Evolutionary conservation across 148 eudicot genomes (phyloP).

Genomic region (Rhododendron vialii): DNA sequence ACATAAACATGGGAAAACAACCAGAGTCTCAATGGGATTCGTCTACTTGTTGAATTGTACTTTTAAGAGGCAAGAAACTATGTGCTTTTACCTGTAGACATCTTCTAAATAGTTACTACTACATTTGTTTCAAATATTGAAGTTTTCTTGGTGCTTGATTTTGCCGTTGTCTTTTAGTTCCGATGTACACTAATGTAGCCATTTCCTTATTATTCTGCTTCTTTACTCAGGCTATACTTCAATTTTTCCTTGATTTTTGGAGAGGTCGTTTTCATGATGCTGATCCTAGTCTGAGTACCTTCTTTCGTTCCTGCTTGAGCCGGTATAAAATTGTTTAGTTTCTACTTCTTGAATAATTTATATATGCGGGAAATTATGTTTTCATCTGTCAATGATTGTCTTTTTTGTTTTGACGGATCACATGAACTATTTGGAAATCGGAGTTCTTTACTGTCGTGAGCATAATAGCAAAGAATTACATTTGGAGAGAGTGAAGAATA

Average conservation of each 20-base stretch:
- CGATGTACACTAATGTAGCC: background rate
- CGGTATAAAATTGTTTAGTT: slow-evolving; percentile 42
- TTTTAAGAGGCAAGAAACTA: background rate
- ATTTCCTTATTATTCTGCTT: slow-evolving; percentile 8
- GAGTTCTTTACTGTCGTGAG: background rate
- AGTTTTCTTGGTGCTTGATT: background rate
- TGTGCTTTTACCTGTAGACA: background rate
- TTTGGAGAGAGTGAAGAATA: background rate
- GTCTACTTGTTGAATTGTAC: background rate
- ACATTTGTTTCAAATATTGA: background rate
- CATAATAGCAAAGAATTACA: background rate
- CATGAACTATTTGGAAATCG: background rate
- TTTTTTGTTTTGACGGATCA: background rate
- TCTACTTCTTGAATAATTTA: background rate
- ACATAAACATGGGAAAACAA: background rate
- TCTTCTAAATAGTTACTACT: background rate
- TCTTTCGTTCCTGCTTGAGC: slow-evolving; percentile 84
- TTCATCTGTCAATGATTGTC: background rate
- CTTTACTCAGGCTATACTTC: slow-evolving; percentile 78
- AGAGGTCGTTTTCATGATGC: slow-evolving; percentile 90
- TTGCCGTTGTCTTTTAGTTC: background rate
- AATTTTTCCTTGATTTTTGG: slow-evolving; percentile 93
- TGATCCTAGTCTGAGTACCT: slow-evolving; percentile 79
- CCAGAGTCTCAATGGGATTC: background rate
- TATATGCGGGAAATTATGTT: background rate